phyloP scores from a whole-genome alignment of 768 basidiomycete genomes.

The Auricularia auricula-judae region DNA sequence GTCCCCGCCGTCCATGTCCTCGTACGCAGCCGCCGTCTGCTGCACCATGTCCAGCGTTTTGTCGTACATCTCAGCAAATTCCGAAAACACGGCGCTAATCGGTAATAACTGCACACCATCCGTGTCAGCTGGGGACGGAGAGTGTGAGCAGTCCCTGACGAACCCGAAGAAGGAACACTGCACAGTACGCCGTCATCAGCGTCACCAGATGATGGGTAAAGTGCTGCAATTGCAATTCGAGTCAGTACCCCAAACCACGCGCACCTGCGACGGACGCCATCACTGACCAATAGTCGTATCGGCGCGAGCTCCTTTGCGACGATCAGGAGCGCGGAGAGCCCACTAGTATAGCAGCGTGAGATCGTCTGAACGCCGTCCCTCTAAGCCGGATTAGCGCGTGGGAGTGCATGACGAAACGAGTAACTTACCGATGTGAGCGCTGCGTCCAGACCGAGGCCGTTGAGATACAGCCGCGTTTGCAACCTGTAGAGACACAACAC shows the following conservation, averaged over 20 bases:
- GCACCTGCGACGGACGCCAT: slow-evolving; percentile 3
- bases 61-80: background rate
- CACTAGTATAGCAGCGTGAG: slow-evolving; percentile 63
- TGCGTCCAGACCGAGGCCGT: slow-evolving; percentile 70
- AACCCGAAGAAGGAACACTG: slow-evolving; percentile 70
- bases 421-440: slow-evolving; percentile 43
- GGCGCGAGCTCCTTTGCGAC: slow-evolving; percentile 62
- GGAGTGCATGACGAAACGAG: background rate
- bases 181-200: slow-evolving; percentile 79
- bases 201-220: slow-evolving; percentile 80
- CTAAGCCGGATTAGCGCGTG: background rate
- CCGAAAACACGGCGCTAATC: background rate
- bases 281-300: slow-evolving; percentile 59
- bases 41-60: background rate
- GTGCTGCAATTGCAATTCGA: slow-evolving; percentile 32
- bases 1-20: background rate
- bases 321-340: slow-evolving; percentile 57
- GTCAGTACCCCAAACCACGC: background rate
- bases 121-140: background rate
- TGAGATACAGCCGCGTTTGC: slow-evolving; percentile 71
- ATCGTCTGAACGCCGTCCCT: slow-evolving; percentile 48
- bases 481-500: slow-evolving; percentile 68
- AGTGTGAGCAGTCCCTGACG: slow-evolving; percentile 2
- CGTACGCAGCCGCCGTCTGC: background rate
- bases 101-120: background rate